These are phyloP conservation scores for Bauhinia variegata DNA, from an alignment of 306 rosid species.

Conservation along the genomic window DNA sequence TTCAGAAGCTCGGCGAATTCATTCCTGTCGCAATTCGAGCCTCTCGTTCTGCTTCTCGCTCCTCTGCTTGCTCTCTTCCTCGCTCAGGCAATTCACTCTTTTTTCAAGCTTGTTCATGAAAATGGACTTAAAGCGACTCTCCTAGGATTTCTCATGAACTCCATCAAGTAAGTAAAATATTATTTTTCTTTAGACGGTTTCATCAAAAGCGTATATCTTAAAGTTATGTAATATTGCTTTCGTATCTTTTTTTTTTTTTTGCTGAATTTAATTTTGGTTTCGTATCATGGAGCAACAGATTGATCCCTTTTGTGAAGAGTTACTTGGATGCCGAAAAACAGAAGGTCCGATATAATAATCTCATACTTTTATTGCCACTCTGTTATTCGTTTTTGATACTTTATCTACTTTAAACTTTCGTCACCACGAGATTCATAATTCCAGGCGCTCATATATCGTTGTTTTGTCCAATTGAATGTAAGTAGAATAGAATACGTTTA, in stretches of 20 bases:
- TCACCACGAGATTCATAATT: not conserved
- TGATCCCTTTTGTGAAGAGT: constrained; percentile 50
- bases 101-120: constrained; percentile 26
- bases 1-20: constrained; percentile 45
- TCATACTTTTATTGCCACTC: not conserved
- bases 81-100: constrained; percentile 34
- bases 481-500: too few species aligned
- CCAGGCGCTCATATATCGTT: not conserved
- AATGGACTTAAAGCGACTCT: constrained; percentile 46
- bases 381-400: not conserved
- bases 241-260: too few species aligned
- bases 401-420: too few species aligned
- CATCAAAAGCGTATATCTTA: too few species aligned
- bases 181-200: not conserved
- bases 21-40: constrained; percentile 48
- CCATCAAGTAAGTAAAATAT: constrained; percentile 42
- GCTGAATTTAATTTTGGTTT: constrained; percentile 26
- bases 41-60: constrained; percentile 38
- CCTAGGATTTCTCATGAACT: constrained; percentile 44
- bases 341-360: constrained; percentile 36
- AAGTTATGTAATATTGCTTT: too few species aligned
- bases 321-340: constrained; percentile 47
- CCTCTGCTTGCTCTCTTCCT: constrained; percentile 43
- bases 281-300: constrained; percentile 37
- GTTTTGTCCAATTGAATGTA: too few species aligned